These are phyloP conservation scores for Colletotrichum liriopes DNA, from an alignment of 2,329 filamentous ascomycete species.

Conservation along the genomic window DNA sequence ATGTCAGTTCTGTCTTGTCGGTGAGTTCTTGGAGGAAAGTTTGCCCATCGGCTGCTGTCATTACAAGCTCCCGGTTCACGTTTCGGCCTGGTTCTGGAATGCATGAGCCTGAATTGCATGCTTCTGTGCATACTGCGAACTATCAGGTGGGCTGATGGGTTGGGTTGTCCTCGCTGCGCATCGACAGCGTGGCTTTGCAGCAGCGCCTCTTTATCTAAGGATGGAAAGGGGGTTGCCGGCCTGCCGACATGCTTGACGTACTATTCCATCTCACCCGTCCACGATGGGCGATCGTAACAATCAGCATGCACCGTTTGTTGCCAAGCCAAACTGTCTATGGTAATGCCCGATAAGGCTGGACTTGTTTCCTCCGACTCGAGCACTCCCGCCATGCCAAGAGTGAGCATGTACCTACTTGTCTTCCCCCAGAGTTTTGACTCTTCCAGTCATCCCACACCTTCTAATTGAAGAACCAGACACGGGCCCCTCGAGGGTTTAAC, in stretches of 20 bases:
- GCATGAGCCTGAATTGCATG: neutral
- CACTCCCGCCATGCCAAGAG: slow-evolving; percentile 17
- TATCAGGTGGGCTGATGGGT: neutral
- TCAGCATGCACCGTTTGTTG: slow-evolving; percentile 5
- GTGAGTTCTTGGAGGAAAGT: slow-evolving; percentile 1
- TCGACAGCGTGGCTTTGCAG: slow-evolving; percentile 10
- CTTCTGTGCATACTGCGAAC: neutral
- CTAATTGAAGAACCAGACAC: neutral
- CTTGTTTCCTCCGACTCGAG: neutral
- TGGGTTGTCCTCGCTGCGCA: neutral
- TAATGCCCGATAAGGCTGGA: slow-evolving; percentile 31
- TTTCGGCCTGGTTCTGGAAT: neutral
- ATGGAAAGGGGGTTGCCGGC: neutral
- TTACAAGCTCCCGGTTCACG: neutral
- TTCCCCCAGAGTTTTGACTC: neutral
- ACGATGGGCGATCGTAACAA: neutral
- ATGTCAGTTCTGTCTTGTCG: neutral
- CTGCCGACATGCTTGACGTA: neutral
- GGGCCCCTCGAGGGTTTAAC: neutral
- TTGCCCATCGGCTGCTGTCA: neutral
- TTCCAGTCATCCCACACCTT: neutral
- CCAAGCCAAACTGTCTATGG: slow-evolving; percentile 10
- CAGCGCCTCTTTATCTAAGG: neutral
- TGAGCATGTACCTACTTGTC: neutral
- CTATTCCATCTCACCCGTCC: neutral